phyloP scores from a whole-genome alignment of 352 stramenopile genomes.

The Pythium pyrilobum region DNA sequence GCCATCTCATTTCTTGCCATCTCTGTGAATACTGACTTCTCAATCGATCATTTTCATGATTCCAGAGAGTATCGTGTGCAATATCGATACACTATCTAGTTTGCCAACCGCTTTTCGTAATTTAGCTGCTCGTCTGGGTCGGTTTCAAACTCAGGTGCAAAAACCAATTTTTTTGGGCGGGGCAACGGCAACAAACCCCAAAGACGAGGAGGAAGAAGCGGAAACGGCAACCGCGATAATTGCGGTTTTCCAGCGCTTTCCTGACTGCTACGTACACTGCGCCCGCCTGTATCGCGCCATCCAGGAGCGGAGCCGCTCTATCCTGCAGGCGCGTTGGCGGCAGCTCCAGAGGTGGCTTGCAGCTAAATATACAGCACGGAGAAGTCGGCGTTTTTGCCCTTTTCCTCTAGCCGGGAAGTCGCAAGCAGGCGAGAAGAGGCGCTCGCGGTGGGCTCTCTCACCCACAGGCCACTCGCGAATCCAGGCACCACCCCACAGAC shows the following conservation, averaged over 20 bases:
- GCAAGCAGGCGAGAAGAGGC: too few species aligned
- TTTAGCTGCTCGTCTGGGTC: not conserved
- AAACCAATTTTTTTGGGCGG: constrained; percentile 1
- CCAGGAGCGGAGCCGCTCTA: too few species aligned
- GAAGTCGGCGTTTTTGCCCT: too few species aligned
- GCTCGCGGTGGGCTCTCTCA: too few species aligned
- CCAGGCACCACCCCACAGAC: not conserved
- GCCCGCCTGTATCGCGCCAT: too few species aligned
- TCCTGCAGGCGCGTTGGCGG: too few species aligned
- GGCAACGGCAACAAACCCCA: constrained; percentile 4
- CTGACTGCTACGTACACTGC: not conserved
- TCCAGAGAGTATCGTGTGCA: too few species aligned
- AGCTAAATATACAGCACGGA: not conserved
- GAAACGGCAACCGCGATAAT: not conserved
- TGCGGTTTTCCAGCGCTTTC: not conserved
- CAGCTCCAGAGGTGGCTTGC: not conserved
- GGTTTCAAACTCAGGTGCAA: constrained; percentile 10
- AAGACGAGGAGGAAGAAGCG: not conserved
- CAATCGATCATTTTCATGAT: too few species aligned
- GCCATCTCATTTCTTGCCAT: not conserved
- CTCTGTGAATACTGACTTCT: too few species aligned
- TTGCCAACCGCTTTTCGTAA: not conserved
- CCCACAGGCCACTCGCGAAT: not conserved
- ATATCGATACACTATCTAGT: too few species aligned
- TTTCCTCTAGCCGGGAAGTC: too few species aligned